These are phyloP conservation scores for Boletus subparvulus DNA, from an alignment of 768 basidiomycete species.

Conservation along the genomic window DNA sequence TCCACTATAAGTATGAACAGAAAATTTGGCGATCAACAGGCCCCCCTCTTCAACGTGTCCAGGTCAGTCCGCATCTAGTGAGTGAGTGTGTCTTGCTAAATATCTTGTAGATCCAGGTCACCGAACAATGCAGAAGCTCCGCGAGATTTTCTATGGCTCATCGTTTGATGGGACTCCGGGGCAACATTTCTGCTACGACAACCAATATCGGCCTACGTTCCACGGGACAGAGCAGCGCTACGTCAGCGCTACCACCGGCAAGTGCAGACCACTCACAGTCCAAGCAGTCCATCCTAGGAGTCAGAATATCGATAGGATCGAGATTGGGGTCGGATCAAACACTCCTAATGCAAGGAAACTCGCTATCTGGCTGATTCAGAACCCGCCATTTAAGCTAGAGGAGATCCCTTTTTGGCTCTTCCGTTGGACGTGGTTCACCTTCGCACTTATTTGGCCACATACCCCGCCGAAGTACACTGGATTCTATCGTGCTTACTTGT, in stretches of 20 bases:
- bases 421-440: constrained; percentile 18
- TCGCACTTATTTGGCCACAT: constrained; percentile 20
- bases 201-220: constrained; percentile 14
- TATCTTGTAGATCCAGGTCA: not conserved
- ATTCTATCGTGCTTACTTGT: constrained; percentile 18
- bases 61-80: constrained; percentile 6
- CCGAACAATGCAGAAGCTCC: not conserved
- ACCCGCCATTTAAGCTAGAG: not conserved
- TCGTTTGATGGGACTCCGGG: not conserved
- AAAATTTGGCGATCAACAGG: too few relatives aligned
- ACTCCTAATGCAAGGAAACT: constrained; percentile 8
- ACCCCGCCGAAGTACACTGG: not conserved
- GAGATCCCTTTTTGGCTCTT: constrained; percentile 9
- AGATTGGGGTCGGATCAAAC: not conserved
- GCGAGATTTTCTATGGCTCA: not conserved
- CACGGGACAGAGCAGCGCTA: constrained; percentile 22
- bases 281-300: constrained; percentile 21
- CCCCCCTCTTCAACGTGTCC: not conserved
- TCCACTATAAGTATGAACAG: constrained; percentile 1
- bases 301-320: not conserved
- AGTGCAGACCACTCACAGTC: constrained; percentile 22
- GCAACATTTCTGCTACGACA: constrained; percentile 11
- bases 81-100: not conserved
- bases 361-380: constrained; percentile 15
- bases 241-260: constrained; percentile 24